phyloP scores from a whole-genome alignment of 2,329 filamentous ascomycete species.

The Sporothrix curviconia region DNA sequence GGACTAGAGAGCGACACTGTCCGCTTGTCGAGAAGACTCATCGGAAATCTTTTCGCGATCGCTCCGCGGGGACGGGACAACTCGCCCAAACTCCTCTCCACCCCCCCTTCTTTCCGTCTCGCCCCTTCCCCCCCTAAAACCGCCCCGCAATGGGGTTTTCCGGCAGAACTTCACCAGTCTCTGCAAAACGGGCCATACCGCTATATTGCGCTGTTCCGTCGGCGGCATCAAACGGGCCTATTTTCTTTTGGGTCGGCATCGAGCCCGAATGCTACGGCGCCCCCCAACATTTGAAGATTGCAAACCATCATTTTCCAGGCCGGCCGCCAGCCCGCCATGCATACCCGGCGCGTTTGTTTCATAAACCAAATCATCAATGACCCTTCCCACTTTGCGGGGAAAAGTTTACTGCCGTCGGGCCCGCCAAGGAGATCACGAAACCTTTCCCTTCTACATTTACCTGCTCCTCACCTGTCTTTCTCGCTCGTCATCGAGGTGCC shows the following conservation, averaged over 20 bases:
- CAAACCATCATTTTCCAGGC: constrained; percentile 98
- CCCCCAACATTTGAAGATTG: constrained; percentile 87
- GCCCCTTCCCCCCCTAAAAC: background rate
- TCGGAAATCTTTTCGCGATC: too few species aligned
- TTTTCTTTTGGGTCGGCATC: constrained; percentile 66
- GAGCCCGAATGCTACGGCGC: constrained; percentile 88
- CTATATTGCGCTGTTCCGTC: constrained; percentile 80
- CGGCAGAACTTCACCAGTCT: constrained; percentile 82
- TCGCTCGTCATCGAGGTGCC: constrained; percentile 86
- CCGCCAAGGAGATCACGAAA: constrained; percentile 64
- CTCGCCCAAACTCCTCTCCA: background rate
- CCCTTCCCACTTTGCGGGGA: constrained; percentile 91
- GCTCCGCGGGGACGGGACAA: too few species aligned
- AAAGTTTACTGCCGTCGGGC: constrained; percentile 96
- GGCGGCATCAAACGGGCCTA: constrained; percentile 65
- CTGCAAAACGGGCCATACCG: constrained; percentile 81
- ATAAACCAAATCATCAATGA: constrained; percentile 99
- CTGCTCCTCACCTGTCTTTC: constrained; percentile 79
- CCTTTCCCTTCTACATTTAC: constrained; percentile 97
- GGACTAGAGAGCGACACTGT: too few species aligned
- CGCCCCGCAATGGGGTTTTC: constrained; percentile 68
- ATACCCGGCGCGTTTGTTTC: constrained; percentile 82
- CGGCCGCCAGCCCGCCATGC: constrained; percentile 82
- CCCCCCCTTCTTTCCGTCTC: background rate
- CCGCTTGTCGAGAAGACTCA: too few species aligned